Evolutionary conservation across 345 rosid species (phyloP).

Genomic region (Sonneratia alba): DNA sequence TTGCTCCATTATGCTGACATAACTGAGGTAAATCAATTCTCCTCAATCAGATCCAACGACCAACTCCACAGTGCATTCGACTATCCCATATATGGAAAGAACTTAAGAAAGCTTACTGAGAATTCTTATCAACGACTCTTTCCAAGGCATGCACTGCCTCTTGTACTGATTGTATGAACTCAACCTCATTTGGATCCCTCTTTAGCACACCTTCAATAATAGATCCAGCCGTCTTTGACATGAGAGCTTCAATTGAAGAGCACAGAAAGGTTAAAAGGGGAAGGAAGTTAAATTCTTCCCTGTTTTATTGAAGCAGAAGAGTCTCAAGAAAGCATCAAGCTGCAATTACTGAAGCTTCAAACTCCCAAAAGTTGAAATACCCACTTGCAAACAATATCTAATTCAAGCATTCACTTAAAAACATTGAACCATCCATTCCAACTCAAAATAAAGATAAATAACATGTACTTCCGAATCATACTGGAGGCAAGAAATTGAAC

Average conservation of each 20-base stretch:
- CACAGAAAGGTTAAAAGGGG: neutral
- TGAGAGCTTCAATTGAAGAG: slow-evolving; percentile 62
- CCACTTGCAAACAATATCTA: neutral
- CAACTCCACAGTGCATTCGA: slow-evolving; percentile 3
- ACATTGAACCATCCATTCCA: neutral
- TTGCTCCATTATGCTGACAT: slow-evolving; percentile 92
- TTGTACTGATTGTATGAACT: slow-evolving; percentile 89
- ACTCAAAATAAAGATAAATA: neutral
- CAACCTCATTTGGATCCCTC: slow-evolving; percentile 94
- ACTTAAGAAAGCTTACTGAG: slow-evolving; percentile 55
- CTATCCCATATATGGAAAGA: slow-evolving; percentile 17
- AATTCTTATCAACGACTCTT: slow-evolving; percentile 91
- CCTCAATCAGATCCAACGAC: slow-evolving; percentile 3
- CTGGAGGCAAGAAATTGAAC: neutral
- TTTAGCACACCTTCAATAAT: slow-evolving; percentile 77
- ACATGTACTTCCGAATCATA: neutral
- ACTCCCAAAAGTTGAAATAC: neutral
- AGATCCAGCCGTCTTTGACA: slow-evolving; percentile 99
- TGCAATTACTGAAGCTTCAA: neutral
- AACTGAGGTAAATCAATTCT: slow-evolving; percentile 38
- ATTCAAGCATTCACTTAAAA: neutral
- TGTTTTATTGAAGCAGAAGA: neutral
- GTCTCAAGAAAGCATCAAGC: neutral
- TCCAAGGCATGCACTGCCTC: slow-evolving; percentile 96
- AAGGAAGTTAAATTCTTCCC: neutral